A percentile compares a stretch with the other conserved stretches of the same genome.
phyloP scores from a whole-genome alignment of 192 early-diverging fungal genomes.

The Dissophora ornata region DNA sequence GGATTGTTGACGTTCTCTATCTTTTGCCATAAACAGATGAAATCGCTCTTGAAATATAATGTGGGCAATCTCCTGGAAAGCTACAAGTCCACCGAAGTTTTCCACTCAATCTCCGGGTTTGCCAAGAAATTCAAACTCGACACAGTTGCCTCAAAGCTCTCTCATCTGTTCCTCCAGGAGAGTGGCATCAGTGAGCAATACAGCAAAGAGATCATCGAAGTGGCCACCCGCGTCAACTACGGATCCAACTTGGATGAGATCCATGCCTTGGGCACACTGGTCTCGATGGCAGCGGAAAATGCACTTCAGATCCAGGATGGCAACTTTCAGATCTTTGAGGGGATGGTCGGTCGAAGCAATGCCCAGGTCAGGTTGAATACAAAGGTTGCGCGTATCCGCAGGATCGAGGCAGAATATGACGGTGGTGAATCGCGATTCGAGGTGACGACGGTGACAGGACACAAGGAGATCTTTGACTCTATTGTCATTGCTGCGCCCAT shows the following conservation, averaged over 20 bases:
- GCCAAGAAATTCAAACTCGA: constrained; percentile 40
- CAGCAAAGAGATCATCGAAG: constrained; percentile 64
- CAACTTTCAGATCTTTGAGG: constrained; percentile 71
- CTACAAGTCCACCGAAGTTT: constrained; percentile 53
- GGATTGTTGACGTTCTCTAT: background rate
- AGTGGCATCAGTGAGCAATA: constrained; percentile 54
- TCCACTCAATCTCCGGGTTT: constrained; percentile 42
- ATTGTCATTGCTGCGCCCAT: constrained; percentile 72
- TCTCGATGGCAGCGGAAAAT: constrained; percentile 63
- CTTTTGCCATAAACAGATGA: constrained; percentile 26
- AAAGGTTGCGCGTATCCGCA: constrained; percentile 47
- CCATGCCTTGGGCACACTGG: constrained; percentile 67
- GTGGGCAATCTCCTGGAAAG: constrained; percentile 36
- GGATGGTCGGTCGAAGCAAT: constrained; percentile 56
- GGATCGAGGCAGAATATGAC: constrained; percentile 13
- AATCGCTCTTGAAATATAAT: constrained; percentile 27
- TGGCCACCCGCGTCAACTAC: constrained; percentile 73
- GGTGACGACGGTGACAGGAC: constrained; percentile 47
- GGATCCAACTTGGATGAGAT: constrained; percentile 67
- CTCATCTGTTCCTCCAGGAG: constrained; percentile 48
- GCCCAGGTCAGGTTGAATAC: constrained; percentile 63
- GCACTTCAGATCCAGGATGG: constrained; percentile 63
- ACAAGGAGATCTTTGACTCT: constrained; percentile 63
- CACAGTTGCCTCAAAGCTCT: constrained; percentile 35
- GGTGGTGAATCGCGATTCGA: constrained; percentile 33